Base-by-base conservation (phyloP, 192 early-diverging fungal species). In the Chytriomyces confervae region DNA sequence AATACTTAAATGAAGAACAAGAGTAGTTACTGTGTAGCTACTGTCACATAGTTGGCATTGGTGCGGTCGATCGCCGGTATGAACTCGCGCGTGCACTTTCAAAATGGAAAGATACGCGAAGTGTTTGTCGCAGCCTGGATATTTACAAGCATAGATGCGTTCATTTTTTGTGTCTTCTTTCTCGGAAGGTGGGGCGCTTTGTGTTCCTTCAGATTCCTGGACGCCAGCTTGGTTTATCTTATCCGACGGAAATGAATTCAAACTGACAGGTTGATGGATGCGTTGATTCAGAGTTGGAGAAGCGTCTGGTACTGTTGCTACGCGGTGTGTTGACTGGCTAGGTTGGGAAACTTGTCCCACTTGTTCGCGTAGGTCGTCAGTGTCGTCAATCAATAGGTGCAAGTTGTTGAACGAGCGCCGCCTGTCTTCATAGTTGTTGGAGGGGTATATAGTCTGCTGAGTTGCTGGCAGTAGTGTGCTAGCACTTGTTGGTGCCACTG, bases 1-100 rank as follows among this genome's bases (percentile, higher is more conserved):
- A 7, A n/a, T 20, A 20, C 2, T 49, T 0, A 66, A 45, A 5
- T 43, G 62, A 76, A 76, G 50, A 13, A 2, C 7, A 66, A 67
- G 44, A 66, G 10, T 8, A 45, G 18, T 50, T 36, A 36, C 29
- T 2, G 64, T 44, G 2, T 65, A 65, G 29, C 18, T 24, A 11
- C 46, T 29, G 18, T 18, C 43, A 69, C 67, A 69, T 2, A 46
- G 43, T 24, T 8, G 8, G 46, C n/a, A 69, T n/a, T 72, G 46
- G 29, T 77, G 80, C n/a, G 89, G 87, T 16, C 84, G 81, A 61
- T 84, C 84, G 24, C 83, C 70, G 1, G 84, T 86, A 69, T 90
- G 89, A 10, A 62, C 60, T n/a, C 91, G 85, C 82, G 86, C 87
- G 77, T 93, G 92, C 7, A 88, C 85, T 76, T 90, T 91, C 27